phyloP scores from a whole-genome alignment of 208 protist genomes.

The Leishmania arabica region DNA sequence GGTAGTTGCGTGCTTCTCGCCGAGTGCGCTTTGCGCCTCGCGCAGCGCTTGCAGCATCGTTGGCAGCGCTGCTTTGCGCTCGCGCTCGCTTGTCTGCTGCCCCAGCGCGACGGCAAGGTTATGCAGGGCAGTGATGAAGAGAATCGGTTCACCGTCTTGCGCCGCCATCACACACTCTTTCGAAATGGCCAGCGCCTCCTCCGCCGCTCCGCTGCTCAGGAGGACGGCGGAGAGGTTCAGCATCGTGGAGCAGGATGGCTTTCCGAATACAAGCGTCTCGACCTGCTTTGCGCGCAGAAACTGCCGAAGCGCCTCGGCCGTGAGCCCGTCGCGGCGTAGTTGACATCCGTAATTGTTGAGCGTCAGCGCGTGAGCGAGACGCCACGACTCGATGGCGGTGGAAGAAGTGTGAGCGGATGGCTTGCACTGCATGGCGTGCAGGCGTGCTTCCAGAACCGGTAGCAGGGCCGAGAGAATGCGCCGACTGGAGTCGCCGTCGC shows the following conservation, averaged over 20 bases:
- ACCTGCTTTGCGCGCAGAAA: conserved; percentile 55
- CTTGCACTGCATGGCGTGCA: conserved; percentile 9
- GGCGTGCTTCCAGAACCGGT: conserved; percentile 11
- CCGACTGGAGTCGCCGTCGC: conserved; percentile 45
- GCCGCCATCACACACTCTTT: conserved; percentile 65
- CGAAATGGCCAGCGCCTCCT: conserved; percentile 67
- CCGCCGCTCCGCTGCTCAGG: conserved; percentile 43
- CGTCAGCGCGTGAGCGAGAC: conserved; percentile 67
- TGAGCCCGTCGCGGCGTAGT: conserved; percentile 54
- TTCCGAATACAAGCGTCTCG: conserved; percentile 61
- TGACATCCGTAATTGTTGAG: conserved; percentile 86
- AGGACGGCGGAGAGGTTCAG: conserved; percentile 85
- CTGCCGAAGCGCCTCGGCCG: conserved; percentile 47
- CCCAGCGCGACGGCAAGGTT: conserved; percentile 83
- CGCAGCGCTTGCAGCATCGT: conserved; percentile 80
- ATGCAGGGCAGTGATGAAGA: conserved; percentile 82
- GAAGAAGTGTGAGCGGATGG: neutral
- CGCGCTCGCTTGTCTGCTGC: conserved; percentile 42
- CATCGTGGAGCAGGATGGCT: conserved; percentile 85
- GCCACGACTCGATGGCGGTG: conserved; percentile 33
- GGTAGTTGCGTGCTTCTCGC: conserved; percentile 71
- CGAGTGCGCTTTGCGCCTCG: conserved; percentile 54
- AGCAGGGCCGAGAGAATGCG: conserved; percentile 19
- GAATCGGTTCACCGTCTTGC: conserved; percentile 53
- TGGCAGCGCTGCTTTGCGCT: conserved; percentile 50